Percentiles rank a stretch among this genome's conserved stretches.
These are phyloP conservation scores for Volvox reticuliferus DNA, from an alignment of 139 green algal species.

Conservation along the genomic window DNA sequence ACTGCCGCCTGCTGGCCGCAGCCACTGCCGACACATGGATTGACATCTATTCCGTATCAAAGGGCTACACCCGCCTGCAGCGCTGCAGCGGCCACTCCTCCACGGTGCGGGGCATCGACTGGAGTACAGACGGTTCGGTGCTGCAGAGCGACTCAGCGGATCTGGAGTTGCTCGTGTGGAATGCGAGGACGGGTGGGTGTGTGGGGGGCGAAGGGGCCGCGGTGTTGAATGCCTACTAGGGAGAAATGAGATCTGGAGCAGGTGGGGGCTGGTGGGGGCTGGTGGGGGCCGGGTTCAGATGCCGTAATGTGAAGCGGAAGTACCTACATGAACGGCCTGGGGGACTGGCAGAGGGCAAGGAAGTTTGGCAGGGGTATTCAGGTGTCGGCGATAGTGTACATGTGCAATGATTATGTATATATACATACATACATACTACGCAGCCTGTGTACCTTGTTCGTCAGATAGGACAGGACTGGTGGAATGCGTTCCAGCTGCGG, in stretches of 20 bases:
- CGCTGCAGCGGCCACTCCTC: slow-evolving; percentile 33
- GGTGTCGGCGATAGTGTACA: too few relatives aligned
- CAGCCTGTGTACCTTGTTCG: too few relatives aligned
- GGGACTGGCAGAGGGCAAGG: background rate
- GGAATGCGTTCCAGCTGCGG: too few relatives aligned
- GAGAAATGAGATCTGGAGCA: too few relatives aligned
- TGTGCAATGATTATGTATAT: too few relatives aligned
- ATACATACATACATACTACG: too few relatives aligned
- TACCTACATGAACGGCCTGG: too few relatives aligned
- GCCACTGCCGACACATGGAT: slow-evolving; percentile 72
- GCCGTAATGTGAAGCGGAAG: background rate
- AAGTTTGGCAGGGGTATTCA: background rate
- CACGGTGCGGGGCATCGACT: slow-evolving; percentile 75
- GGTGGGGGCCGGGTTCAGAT: background rate
- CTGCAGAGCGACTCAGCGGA: slow-evolving; percentile 68
- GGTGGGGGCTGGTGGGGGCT: background rate
- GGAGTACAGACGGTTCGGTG: slow-evolving; percentile 64
- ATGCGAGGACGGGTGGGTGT: slow-evolving; percentile 59
- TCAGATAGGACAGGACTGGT: too few relatives aligned
- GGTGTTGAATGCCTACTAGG: too few relatives aligned
- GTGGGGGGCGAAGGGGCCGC: too few relatives aligned
- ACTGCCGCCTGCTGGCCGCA: slow-evolving; percentile 67
- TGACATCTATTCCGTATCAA: slow-evolving; percentile 69
- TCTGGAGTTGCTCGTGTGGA: slow-evolving; percentile 78
- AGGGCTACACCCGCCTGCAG: slow-evolving; percentile 39